Evolutionary conservation across 129 eudicot genomes (phyloP), one percentile per base, ranked within the genome.

Genomic region (Calendula officinalis): DNA sequence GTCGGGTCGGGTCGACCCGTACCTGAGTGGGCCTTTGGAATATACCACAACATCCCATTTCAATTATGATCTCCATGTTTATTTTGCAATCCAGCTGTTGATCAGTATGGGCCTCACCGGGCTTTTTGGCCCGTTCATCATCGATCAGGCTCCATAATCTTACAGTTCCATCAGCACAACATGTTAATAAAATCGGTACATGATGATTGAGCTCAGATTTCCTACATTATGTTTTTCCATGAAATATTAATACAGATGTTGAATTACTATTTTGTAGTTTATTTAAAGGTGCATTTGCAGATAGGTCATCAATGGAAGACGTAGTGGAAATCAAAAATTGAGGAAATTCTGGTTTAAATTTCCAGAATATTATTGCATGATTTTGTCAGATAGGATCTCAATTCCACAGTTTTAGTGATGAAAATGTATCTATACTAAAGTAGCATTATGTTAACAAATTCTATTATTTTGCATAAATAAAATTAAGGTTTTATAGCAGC

Each of bases 41-140:
- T 88, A 77, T 94, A 94, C 99, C 99, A 94, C 27, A 94, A 73
- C 99, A 94, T 94, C 62, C 99, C 99, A 74, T 94, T 80, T 52
- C 96, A 83, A 49, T 92, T 92, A 64, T 92, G 99, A 70, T 92
- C 99, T 61, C 96, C 99, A 4, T 78, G 83, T 75, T 82, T 85
- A 52, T 80, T 85, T 42, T 76, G 87, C 84, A 77, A 74, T 61
- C 86, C 90, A 13, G 81, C 84, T 1, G 85, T 75, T 14, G 86
- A 75, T 83, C 96, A 66, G 65, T 71, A 38, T 15, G 70, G 52
- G 78, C 85, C 75, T 78, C 88, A 62, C 71, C 81, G 53, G 55
- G 45, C 71, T 71, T 83, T 62, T 82, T 81, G 56, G 56, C 62
- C 84, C 79, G 71, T 38, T 83, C 95, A 78, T 86, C 95, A 65